These are phyloP conservation scores for Lepiota venenata DNA, from an alignment of 768 basidiomycete genomes.

Conservation along the genomic window DNA sequence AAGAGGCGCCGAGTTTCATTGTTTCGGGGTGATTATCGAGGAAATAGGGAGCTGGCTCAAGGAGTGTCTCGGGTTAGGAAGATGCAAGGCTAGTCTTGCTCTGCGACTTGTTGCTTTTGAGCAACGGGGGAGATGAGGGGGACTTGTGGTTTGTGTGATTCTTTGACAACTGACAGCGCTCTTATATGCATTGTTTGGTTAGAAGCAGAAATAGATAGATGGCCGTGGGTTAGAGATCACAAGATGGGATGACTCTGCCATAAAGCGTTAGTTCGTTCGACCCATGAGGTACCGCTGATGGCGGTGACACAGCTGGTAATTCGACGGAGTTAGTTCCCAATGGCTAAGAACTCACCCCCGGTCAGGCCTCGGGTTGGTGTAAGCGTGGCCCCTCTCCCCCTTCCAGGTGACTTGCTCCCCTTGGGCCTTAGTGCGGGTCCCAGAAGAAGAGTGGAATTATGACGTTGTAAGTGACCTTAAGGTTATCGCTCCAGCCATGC, in stretches of 20 bases:
- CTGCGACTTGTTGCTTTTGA: not conserved
- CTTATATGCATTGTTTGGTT: slow-evolving; percentile 3
- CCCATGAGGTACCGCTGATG: slow-evolving; percentile 11
- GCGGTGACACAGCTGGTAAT: not conserved
- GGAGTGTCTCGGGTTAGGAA: not conserved
- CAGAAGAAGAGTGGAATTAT: too few relatives aligned
- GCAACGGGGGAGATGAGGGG: not conserved
- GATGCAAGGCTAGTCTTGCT: not conserved
- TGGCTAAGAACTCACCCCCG: not conserved
- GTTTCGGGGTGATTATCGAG: not conserved
- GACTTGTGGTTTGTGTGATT: not conserved
- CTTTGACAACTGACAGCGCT: slow-evolving; percentile 4
- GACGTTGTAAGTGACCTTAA: too few relatives aligned
- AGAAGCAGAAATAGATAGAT: slow-evolving; percentile 7
- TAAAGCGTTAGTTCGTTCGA: slow-evolving; percentile 8
- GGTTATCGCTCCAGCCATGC: too few relatives aligned
- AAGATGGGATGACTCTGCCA: slow-evolving; percentile 5
- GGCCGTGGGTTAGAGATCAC: slow-evolving; percentile 5
- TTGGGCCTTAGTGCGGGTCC: too few relatives aligned
- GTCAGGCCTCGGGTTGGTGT: not conserved
- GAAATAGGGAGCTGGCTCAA: not conserved
- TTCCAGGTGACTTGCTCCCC: too few relatives aligned
- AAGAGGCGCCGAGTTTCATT: slow-evolving; percentile 3
- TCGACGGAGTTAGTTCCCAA: not conserved
- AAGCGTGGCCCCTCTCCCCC: too few relatives aligned